Conservation (phyloP, 2,329 filamentous ascomycete genomes). For the Penicillium frequentans region DNA sequence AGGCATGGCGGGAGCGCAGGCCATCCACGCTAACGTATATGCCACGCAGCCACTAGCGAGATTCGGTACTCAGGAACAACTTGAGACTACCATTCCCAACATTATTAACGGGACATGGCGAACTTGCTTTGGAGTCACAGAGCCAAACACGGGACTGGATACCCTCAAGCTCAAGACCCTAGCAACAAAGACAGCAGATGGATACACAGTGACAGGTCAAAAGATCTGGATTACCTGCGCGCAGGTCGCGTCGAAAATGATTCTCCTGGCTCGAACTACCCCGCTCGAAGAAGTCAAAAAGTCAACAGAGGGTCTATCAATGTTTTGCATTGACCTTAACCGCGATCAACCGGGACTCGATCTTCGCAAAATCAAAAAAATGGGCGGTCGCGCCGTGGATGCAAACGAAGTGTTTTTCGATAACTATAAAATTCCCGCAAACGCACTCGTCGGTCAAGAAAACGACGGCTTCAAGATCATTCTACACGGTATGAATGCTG, state of each 20-base stretch:
- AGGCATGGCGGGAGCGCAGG: conserved; percentile 68
- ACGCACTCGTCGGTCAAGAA: conserved; percentile 68
- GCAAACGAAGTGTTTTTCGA: conserved; percentile 90
- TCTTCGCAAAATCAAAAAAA: conserved; percentile 74
- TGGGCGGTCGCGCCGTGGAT: conserved; percentile 80
- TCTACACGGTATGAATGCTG: conserved; percentile 77
- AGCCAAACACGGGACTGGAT: conserved; percentile 59
- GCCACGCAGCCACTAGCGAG: conserved; percentile 70
- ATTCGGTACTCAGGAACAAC: conserved; percentile 68
- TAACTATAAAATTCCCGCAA: conserved; percentile 65
- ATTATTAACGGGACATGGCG: conserved; percentile 72
- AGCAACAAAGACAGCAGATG: conserved; percentile 60
- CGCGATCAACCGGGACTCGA: conserved; percentile 60
- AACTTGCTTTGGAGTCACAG: conserved; percentile 72
- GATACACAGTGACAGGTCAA: conserved; percentile 70
- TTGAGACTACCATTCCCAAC: conserved; percentile 63
- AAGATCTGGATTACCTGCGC: conserved; percentile 91
- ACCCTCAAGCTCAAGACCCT: conserved; percentile 69
- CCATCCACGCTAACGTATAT: conserved; percentile 57
- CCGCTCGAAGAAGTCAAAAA: conserved; percentile 66
- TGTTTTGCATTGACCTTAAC: conserved; percentile 80
- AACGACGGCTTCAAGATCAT: conserved; percentile 77
- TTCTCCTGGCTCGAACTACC: conserved; percentile 75
- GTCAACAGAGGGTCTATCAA: conserved; percentile 71
- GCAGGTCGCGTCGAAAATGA: conserved; percentile 80